phyloP scores from a whole-genome alignment of 2,329 filamentous ascomycete species.

The Pseudogymnoascus sp. region DNA sequence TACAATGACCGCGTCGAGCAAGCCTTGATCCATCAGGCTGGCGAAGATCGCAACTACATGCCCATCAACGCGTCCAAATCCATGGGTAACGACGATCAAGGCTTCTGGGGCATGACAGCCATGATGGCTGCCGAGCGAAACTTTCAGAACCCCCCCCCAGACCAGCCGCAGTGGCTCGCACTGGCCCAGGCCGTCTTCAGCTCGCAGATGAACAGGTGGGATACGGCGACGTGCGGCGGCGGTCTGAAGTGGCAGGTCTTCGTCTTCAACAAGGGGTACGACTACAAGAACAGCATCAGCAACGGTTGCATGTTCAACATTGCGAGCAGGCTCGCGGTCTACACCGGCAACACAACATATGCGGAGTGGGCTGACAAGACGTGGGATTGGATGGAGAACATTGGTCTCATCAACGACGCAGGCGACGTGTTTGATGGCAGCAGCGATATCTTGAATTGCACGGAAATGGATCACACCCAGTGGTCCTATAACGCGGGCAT shows the following conservation, averaged over 20 bases:
- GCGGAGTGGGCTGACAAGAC: constrained; percentile 61
- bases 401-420: constrained; percentile 47
- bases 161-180: constrained; percentile 54
- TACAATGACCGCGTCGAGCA: constrained; percentile 45
- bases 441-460: constrained; percentile 47
- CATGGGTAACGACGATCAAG: constrained; percentile 64
- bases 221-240: constrained; percentile 53
- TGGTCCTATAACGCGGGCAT: constrained; percentile 59
- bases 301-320: constrained; percentile 50
- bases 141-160: constrained; percentile 43
- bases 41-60: constrained; percentile 44
- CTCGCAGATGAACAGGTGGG: constrained; percentile 62
- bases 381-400: constrained; percentile 55
- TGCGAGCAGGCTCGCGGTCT: constrained; percentile 57
- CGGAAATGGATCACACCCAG: constrained; percentile 46
- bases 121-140: constrained; percentile 59
- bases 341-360: constrained; percentile 67
- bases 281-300: constrained; percentile 59
- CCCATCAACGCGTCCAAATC: constrained; percentile 43
- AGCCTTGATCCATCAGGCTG: constrained; percentile 48
- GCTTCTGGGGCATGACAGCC: constrained; percentile 58
- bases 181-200: constrained; percentile 71
- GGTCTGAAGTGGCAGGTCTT: constrained; percentile 77
- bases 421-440: constrained; percentile 47
- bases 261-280: constrained; percentile 66